Evolutionary conservation across 1,139 yeast species (phyloP).

Genomic region (Diutina scorzettiae): DNA sequence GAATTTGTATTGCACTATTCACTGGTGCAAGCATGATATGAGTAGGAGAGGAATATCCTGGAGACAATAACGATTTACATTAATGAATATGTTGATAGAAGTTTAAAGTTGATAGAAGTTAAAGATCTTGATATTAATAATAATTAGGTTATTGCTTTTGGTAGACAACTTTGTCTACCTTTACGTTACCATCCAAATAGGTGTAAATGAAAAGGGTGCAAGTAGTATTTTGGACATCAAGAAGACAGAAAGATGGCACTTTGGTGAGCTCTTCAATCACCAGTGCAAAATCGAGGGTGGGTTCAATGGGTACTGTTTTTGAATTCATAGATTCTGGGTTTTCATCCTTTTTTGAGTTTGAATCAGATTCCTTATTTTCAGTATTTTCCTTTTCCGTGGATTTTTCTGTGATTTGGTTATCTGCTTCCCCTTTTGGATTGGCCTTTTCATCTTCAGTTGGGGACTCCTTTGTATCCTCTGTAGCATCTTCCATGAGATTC

Average conservation of each 20-base stretch:
- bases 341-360: not conserved
- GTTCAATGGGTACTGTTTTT: too few relatives aligned
- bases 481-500: conserved; percentile 7
- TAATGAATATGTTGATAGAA: not conserved
- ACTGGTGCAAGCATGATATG: conserved; percentile 33
- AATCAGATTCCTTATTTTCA: not conserved
- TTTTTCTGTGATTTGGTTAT: too few relatives aligned
- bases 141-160: conserved; percentile 20
- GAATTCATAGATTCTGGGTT: too few relatives aligned
- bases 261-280: not conserved
- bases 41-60: too few relatives aligned
- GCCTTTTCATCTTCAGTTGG: not conserved
- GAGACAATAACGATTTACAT: too few relatives aligned
- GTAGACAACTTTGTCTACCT: conserved; percentile 82
- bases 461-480: not conserved
- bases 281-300: not conserved
- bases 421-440: not conserved
- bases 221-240: conserved; percentile 68
- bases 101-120: too few relatives aligned
- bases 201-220: conserved; percentile 84
- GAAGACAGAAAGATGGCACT: conserved; percentile 78
- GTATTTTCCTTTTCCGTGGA: not conserved
- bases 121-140: not conserved
- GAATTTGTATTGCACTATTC: conserved; percentile 63
- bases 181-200: conserved; percentile 67